These are phyloP conservation scores for Sphagnum magellanicum DNA, from an alignment of 228 moss, liverwort and hornwort genomes.

Conservation along the genomic window DNA sequence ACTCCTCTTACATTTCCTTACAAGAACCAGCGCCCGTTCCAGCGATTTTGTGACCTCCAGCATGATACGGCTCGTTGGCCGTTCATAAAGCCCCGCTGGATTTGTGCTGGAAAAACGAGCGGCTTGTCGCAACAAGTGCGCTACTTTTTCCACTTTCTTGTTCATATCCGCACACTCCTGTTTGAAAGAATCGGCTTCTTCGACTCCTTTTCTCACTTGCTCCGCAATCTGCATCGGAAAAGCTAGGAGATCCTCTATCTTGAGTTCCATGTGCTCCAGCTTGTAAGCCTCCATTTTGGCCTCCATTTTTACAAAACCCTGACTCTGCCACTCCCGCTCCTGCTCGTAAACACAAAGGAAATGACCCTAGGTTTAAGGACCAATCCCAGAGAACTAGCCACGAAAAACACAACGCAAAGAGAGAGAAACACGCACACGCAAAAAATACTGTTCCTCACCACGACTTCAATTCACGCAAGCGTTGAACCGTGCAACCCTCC, in stretches of 20 bases:
- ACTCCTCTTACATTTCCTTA: constrained; percentile 52
- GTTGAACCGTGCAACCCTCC: no score
- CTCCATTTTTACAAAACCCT: neutral
- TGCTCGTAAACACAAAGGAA: no score
- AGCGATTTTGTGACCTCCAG: constrained; percentile 42
- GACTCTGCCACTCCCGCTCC: no score
- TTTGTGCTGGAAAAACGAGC: constrained; percentile 23
- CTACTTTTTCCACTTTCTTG: constrained; percentile 31
- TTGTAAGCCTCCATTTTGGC: neutral
- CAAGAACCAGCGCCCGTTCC: constrained; percentile 35
- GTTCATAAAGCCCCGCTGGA: constrained; percentile 28
- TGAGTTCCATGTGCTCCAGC: constrained; percentile 17
- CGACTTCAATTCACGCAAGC: no score
- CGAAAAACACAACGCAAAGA: no score
- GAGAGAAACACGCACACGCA: no score
- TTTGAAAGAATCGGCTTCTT: constrained; percentile 51
- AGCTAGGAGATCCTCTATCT: constrained; percentile 38
- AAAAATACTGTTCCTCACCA: no score
- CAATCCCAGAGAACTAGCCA: no score
- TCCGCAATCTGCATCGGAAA: constrained; percentile 33
- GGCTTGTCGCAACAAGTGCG: constrained; percentile 20
- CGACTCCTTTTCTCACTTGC: constrained; percentile 15
- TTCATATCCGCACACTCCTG: constrained; percentile 47
- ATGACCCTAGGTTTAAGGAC: no score
- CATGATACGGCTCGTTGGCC: constrained; percentile 51